Evolutionary conservation across 1,284 basidiomycete genomes (phyloP).

Genomic region (Cystobasidiaceae sp.): DNA sequence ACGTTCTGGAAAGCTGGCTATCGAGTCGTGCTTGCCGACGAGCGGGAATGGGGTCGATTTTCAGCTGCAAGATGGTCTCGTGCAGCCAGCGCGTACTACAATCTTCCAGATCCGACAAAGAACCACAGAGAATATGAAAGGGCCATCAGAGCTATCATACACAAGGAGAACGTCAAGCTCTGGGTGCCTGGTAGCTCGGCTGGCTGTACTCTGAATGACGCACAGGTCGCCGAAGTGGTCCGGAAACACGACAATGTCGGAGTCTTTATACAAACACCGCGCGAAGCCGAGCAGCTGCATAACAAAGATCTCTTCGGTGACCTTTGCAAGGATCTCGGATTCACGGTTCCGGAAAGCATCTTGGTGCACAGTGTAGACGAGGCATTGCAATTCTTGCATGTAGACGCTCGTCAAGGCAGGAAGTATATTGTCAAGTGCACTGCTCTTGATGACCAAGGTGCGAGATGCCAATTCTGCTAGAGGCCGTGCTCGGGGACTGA

Average conservation of each 20-base stretch:
- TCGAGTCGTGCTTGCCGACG: slow-evolving; percentile 49
- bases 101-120: slow-evolving; percentile 32
- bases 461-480: too few relatives aligned
- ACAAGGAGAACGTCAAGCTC: slow-evolving; percentile 43
- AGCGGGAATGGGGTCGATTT: slow-evolving; percentile 48
- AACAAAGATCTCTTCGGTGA: slow-evolving; percentile 47
- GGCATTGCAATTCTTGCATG: slow-evolving; percentile 43
- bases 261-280: slow-evolving; percentile 48
- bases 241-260: slow-evolving; percentile 41
- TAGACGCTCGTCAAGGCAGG: slow-evolving; percentile 28
- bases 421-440: slow-evolving; percentile 30
- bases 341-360: slow-evolving; percentile 45
- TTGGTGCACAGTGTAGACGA: slow-evolving; percentile 46
- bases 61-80: slow-evolving; percentile 48
- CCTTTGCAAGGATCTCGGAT: slow-evolving; percentile 46
- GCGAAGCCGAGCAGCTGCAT: slow-evolving; percentile 48
- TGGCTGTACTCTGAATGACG: slow-evolving; percentile 49
- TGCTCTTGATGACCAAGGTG: slow-evolving; percentile 29
- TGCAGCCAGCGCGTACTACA: slow-evolving; percentile 40
- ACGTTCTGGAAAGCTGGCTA: slow-evolving; percentile 49
- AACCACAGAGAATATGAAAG: slow-evolving; percentile 40
- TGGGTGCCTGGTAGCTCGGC: slow-evolving; percentile 50
- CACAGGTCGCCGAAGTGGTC: slow-evolving; percentile 46
- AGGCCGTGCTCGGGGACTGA: too few relatives aligned
- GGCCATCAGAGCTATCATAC: slow-evolving; percentile 44